Base-by-base conservation (phyloP, 176 grass and related monocot species). In the Alopecurus myosuroides region DNA sequence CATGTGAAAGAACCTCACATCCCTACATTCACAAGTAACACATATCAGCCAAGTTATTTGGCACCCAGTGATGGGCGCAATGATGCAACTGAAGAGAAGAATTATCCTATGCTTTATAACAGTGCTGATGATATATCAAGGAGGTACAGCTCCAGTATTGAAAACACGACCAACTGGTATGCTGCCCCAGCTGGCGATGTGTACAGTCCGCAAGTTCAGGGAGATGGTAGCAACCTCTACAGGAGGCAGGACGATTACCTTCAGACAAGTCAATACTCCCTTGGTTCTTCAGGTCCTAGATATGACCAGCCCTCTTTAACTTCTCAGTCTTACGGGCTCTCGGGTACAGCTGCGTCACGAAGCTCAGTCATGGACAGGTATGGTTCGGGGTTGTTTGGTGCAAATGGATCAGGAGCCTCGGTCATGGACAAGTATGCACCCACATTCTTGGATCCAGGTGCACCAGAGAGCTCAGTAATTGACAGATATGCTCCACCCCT, bases 301-400 rank as follows among this genome's bases (percentile, higher is more conserved):
- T 57, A 75, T 72, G 46, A 67, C 26, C 91, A 75, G 56, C 20
- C 86, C 15, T 36, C 82, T 49, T 55, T 78, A 61, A 69, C 77
- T 33, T 66, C 62, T 52, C 58, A 86, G 28, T 50, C 77, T 6
- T 91, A 89, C 6, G 90, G 85, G 28, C 39, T 91, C 19, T 67
- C 84, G 4, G 66, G 65, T 77, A 57, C 56, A 9, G 14, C 34
- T 82, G 60, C 74, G 55, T 19, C 72, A 70, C 65, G 22, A 72
- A 89, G 81, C 19, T 98, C 87, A 22, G 85, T 87, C 68, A 89
- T 82, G 63, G 87, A 93, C 57, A 90, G 42, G 73, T 95, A 98
- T 85, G 81, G 81, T 79, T 41, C 23, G 1, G 80, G 60, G 39
- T 79, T 91, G 11, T 30, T 64, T 64, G 71, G 49, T 80, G 33